These are phyloP conservation scores for Choiromyces venosus DNA, from an alignment of 495 filamentous ascomycete species.

Conservation along the genomic window DNA sequence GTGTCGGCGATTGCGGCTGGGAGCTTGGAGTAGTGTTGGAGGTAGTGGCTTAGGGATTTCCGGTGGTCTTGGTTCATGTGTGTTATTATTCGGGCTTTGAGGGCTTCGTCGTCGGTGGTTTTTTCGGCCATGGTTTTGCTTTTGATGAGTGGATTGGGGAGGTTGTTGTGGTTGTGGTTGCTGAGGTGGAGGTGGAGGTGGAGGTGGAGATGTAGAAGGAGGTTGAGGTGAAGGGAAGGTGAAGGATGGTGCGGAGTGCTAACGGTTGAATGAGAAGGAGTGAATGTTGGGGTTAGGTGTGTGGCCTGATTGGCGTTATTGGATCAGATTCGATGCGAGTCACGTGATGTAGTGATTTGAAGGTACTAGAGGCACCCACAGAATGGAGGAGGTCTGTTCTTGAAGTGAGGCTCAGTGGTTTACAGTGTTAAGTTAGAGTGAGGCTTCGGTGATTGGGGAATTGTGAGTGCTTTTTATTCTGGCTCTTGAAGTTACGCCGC, in stretches of 20 bases:
- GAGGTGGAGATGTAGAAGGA: background rate
- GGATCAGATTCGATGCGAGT: background rate
- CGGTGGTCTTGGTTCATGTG: slow-evolving; percentile 72
- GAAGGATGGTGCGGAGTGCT: no score
- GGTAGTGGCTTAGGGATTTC: slow-evolving; percentile 58
- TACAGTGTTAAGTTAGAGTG: background rate
- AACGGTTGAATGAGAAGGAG: background rate
- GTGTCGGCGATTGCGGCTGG: slow-evolving; percentile 46
- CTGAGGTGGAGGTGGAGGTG: background rate
- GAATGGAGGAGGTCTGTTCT: background rate
- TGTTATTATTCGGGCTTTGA: slow-evolving; percentile 58
- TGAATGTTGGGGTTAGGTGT: background rate
- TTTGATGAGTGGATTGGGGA: background rate
- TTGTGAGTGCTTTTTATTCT: background rate
- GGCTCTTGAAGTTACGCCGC: background rate
- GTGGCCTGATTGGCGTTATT: background rate
- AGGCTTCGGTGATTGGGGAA: background rate
- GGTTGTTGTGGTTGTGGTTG: background rate
- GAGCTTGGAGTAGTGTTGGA: slow-evolving; percentile 54
- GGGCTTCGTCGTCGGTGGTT: slow-evolving; percentile 42
- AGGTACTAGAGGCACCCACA: no score
- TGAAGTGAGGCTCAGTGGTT: no score
- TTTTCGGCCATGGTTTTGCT: background rate
- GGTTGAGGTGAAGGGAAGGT: no score
- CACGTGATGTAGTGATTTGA: background rate